Conservation (phyloP, 768 basidiomycete genomes). For the Lactarius sanguifluus region DNA sequence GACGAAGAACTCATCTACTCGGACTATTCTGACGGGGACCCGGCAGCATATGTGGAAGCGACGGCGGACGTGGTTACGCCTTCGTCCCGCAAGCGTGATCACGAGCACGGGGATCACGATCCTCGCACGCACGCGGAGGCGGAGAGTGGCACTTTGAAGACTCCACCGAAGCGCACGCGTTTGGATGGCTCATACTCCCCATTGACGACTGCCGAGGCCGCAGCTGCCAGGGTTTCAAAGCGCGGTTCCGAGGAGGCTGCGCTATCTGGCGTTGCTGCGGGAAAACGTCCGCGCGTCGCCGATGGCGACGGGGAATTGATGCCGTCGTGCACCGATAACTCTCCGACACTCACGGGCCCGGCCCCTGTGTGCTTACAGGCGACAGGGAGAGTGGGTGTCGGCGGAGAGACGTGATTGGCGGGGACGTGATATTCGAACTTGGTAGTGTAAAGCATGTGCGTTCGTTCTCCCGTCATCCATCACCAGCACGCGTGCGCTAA, state of each 20-base stretch:
- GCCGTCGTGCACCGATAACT: background rate
- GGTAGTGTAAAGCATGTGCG: slow-evolving; percentile 25
- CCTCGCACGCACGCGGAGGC: slow-evolving; percentile 34
- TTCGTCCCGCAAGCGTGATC: slow-evolving; percentile 38
- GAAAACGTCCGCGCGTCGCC: slow-evolving; percentile 23
- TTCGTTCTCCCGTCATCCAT: background rate
- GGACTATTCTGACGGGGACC: slow-evolving; percentile 22
- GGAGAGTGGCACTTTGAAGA: slow-evolving; percentile 33
- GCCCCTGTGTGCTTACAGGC: slow-evolving; percentile 5
- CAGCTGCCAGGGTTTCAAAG: slow-evolving; percentile 23
- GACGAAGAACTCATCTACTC: slow-evolving; percentile 33
- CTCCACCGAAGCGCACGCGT: slow-evolving; percentile 46
- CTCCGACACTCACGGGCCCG: background rate
- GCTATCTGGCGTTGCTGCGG: slow-evolving; percentile 21
- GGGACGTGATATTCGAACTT: slow-evolving; percentile 8
- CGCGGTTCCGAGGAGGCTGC: slow-evolving; percentile 27
- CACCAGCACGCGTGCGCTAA: background rate
- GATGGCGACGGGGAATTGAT: background rate
- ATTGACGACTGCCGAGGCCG: slow-evolving; percentile 23
- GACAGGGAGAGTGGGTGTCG: slow-evolving; percentile 6
- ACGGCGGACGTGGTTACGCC: slow-evolving; percentile 33
- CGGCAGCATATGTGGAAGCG: slow-evolving; percentile 26
- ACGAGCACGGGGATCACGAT: slow-evolving; percentile 35
- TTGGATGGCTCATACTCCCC: slow-evolving; percentile 31
- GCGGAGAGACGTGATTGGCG: slow-evolving; percentile 19